phyloP scores from a whole-genome alignment of 345 rosid species.

The Arabis hirsuta region DNA sequence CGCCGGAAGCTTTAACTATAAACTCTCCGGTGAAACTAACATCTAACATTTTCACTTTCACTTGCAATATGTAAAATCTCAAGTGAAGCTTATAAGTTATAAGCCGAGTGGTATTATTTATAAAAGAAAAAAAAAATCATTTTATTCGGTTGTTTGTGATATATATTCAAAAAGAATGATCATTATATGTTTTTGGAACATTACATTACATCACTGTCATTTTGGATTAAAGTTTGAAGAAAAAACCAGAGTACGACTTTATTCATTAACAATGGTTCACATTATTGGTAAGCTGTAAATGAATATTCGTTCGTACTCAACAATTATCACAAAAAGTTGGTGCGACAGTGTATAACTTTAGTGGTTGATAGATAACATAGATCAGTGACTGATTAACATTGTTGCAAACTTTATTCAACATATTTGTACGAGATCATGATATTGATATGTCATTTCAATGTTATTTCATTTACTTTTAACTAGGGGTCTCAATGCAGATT shows the following conservation, averaged over 20 bases:
- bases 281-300: conserved; percentile 14
- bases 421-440: conserved; percentile 27
- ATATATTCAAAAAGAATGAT: conserved; percentile 36
- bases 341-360: conserved; percentile 21
- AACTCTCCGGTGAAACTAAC: conserved; percentile 51
- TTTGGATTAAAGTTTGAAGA: conserved; percentile 18
- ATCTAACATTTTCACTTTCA: conserved; percentile 42
- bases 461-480: too few relatives aligned
- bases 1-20: conserved; percentile 54
- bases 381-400: conserved; percentile 9
- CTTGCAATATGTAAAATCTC: conserved; percentile 1
- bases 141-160: conserved; percentile 24
- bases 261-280: conserved; percentile 37
- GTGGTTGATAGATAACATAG: conserved; percentile 34
- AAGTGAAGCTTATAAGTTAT: neutral
- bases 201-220: conserved; percentile 39
- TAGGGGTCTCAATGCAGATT: too few relatives aligned
- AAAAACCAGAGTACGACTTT: conserved; percentile 36
- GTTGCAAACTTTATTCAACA: conserved; percentile 27
- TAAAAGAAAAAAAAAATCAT: neutral
- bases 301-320: conserved; percentile 42
- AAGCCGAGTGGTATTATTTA: conserved; percentile 11
- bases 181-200: conserved; percentile 35
- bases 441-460: conserved; percentile 9
- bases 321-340: conserved; percentile 31